A percentile compares a stretch with the other conserved stretches of the same genome.
Conservation (phyloP, 2,329 filamentous ascomycete genomes). For the Epichloe bromicola region DNA sequence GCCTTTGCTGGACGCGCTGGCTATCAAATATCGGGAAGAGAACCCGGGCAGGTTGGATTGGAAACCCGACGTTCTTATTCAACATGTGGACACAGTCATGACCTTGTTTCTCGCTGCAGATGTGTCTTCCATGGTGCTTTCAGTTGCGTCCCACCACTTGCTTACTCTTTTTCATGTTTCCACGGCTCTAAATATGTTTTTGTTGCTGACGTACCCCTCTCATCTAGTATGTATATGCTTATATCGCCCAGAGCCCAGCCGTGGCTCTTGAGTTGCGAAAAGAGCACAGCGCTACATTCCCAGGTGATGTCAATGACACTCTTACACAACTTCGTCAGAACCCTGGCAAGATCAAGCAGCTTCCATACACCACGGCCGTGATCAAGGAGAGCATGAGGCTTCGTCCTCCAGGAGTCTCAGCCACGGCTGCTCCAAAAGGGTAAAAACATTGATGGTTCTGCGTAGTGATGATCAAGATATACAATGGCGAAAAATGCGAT, state of each 20-base stretch:
- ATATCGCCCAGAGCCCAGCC: slow-evolving; percentile 1
- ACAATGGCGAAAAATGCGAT: background rate
- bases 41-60: background rate
- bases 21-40: background rate
- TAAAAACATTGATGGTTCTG: background rate
- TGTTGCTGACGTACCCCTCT: background rate
- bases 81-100: slow-evolving; percentile 2
- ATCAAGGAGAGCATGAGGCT: slow-evolving; percentile 3
- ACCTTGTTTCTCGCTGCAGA: slow-evolving; percentile 1
- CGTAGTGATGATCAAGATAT: background rate
- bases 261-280: slow-evolving; percentile 1
- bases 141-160: background rate
- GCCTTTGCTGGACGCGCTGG: background rate
- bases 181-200: background rate
- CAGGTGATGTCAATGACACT: background rate
- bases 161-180: background rate
- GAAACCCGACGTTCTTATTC: background rate
- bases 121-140: slow-evolving; percentile 2
- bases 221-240: background rate
- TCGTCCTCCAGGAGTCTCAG: background rate
- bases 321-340: background rate
- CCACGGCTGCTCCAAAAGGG: background rate
- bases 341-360: background rate
- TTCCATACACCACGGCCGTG: slow-evolving; percentile 1
- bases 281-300: background rate